Evolutionary conservation across 805 yeast species (phyloP).

Genomic region (Yamadazyma phyllophila): DNA sequence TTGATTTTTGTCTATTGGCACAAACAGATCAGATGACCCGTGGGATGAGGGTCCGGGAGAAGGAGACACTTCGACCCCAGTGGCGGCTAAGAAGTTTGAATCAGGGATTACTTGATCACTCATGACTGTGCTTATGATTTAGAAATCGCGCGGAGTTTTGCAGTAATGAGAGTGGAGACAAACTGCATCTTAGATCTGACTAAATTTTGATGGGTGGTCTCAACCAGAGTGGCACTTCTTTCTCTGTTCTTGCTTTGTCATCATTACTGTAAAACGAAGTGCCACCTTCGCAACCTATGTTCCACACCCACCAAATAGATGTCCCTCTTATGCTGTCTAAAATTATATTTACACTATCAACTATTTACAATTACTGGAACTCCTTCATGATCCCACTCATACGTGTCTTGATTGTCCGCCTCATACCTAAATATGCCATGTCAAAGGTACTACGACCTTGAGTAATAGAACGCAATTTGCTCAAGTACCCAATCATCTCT

Average conservation of each 20-base stretch:
- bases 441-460: constrained; percentile 85
- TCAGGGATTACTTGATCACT: not conserved
- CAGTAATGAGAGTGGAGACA: no score
- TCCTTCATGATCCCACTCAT: constrained; percentile 6
- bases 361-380: constrained; percentile 3
- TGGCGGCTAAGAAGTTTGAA: not conserved
- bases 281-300: no score
- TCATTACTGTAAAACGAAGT: no score
- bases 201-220: no score
- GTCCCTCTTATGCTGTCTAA: no score
- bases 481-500: constrained; percentile 88
- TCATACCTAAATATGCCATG: constrained; percentile 77
- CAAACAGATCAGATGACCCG: constrained; percentile 25
- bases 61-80: not conserved
- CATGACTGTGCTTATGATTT: not conserved
- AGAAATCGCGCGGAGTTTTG: constrained; percentile 1
- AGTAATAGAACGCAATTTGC: constrained; percentile 74
- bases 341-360: not conserved
- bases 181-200: not conserved
- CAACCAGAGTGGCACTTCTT: no score
- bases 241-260: no score
- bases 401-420: constrained; percentile 46
- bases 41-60: constrained; percentile 1
- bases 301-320: no score
- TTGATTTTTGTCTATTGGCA: constrained; percentile 32